These are phyloP conservation scores for Puccinellia tenuiflora DNA, from an alignment of 176 grass and related monocot species.

Conservation along the genomic window DNA sequence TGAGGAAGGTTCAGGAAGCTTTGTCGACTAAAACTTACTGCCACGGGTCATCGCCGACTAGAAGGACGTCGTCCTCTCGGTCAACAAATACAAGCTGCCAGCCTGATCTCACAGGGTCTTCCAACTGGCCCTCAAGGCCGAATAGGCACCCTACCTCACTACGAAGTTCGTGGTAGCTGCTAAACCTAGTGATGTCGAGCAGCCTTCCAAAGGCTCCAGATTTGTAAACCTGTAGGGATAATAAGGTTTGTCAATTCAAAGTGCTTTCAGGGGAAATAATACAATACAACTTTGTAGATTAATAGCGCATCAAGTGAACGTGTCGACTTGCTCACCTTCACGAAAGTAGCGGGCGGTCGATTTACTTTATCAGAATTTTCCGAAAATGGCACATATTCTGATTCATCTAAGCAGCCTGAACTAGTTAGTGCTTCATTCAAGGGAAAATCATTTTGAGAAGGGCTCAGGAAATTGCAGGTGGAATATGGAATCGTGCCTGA, in stretches of 20 bases:
- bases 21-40: slow-evolving; percentile 53
- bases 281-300: not conserved
- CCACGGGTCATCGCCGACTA: slow-evolving; percentile 94
- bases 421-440: slow-evolving; percentile 60
- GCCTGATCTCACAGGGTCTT: slow-evolving; percentile 97
- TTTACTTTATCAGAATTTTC: slow-evolving; percentile 60
- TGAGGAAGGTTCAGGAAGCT: not conserved
- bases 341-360: slow-evolving; percentile 45
- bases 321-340: slow-evolving; percentile 61
- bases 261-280: not conserved
- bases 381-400: slow-evolving; percentile 38
- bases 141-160: slow-evolving; percentile 76
- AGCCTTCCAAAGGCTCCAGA: slow-evolving; percentile 61
- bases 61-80: slow-evolving; percentile 80
- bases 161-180: slow-evolving; percentile 76
- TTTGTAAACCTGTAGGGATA: slow-evolving; percentile 75
- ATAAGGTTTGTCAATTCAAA: slow-evolving; percentile 21
- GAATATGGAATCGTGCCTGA: slow-evolving; percentile 51
- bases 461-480: slow-evolving; percentile 60
- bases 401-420: slow-evolving; percentile 55
- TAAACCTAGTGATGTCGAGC: slow-evolving; percentile 85
- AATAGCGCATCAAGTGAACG: not conserved
- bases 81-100: slow-evolving; percentile 99
- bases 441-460: slow-evolving; percentile 55
- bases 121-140: slow-evolving; percentile 81